Percentiles rank a stretch among this genome's conserved stretches.
Conservation (phyloP, 2,329 filamentous ascomycete genomes). For the Juglanconis sp. region DNA sequence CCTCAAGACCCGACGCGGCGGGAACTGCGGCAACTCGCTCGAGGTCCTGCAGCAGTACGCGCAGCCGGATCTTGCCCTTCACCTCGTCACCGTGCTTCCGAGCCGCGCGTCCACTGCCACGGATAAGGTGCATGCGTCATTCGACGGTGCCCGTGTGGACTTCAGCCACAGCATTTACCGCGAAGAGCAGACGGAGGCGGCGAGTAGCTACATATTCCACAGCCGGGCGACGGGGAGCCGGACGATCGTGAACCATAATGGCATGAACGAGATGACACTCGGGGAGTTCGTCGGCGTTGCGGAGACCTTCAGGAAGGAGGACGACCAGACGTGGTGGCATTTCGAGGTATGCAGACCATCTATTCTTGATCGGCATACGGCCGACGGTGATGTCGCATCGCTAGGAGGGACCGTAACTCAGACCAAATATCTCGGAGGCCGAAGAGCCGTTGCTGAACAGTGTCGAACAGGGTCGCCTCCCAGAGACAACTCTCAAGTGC, state of each 20-base stretch:
- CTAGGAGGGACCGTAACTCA: neutral
- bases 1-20: conserved; percentile 60
- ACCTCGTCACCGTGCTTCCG: conserved; percentile 55
- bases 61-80: conserved; percentile 28
- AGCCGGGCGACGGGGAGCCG: conserved; percentile 57
- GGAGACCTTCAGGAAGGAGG: conserved; percentile 31
- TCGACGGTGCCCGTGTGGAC: conserved; percentile 44
- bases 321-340: conserved; percentile 60
- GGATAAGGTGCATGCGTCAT: conserved; percentile 50
- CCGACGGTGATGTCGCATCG: neutral
- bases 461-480: conserved; percentile 57
- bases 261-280: conserved; percentile 63
- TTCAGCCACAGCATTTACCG: conserved; percentile 60
- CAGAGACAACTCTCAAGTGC: conserved; percentile 57
- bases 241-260: conserved; percentile 69
- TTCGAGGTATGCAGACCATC: conserved; percentile 56
- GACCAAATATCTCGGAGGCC: neutral
- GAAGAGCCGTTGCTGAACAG: conserved; percentile 4
- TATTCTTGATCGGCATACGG: neutral
- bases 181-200: conserved; percentile 49
- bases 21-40: conserved; percentile 70
- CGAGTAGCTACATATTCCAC: conserved; percentile 68
- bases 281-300: conserved; percentile 54
- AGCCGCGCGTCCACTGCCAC: conserved; percentile 47
- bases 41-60: conserved; percentile 67